Conservation (phyloP, 2,329 filamentous ascomycete species). For the Epichloe sibirici region DNA sequence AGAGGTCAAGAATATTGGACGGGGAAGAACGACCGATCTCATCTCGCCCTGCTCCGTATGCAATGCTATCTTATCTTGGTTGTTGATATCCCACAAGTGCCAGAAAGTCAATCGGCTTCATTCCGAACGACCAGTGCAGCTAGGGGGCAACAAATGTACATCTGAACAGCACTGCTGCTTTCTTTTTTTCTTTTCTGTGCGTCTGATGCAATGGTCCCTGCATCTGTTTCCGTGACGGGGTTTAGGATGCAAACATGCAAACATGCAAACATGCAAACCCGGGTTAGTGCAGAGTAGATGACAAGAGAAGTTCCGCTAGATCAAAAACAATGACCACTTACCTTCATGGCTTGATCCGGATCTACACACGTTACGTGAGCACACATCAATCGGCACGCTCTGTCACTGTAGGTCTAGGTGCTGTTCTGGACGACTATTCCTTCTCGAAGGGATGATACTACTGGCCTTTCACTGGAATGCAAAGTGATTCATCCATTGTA, state of each 20-base stretch:
- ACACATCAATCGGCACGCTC: neutral
- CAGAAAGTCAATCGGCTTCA: too few species aligned
- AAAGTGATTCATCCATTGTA: neutral
- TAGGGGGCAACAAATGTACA: too few species aligned
- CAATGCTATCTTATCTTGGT: too few species aligned
- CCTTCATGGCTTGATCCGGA: neutral
- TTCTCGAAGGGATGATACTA: too few species aligned
- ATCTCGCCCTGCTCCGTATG: too few species aligned
- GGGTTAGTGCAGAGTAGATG: too few species aligned
- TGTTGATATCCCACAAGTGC: too few species aligned
- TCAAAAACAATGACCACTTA: neutral
- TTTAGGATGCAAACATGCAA: neutral
- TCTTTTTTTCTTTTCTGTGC: neutral
- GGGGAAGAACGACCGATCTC: too few species aligned
- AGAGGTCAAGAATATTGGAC: too few species aligned
- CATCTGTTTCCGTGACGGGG: neutral
- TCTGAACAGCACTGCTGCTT: neutral
- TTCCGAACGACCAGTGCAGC: too few species aligned
- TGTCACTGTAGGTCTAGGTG: neutral
- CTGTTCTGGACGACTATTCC: too few species aligned
- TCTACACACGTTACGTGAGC: neutral
- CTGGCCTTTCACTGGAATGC: neutral
- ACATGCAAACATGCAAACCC: neutral
- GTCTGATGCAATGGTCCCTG: neutral
- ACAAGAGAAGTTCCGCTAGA: neutral